Evolutionary conservation across 352 stramenopile genomes (phyloP), one percentile per base, ranked within the genome.

Genomic region (Globisporangium canariense): DNA sequence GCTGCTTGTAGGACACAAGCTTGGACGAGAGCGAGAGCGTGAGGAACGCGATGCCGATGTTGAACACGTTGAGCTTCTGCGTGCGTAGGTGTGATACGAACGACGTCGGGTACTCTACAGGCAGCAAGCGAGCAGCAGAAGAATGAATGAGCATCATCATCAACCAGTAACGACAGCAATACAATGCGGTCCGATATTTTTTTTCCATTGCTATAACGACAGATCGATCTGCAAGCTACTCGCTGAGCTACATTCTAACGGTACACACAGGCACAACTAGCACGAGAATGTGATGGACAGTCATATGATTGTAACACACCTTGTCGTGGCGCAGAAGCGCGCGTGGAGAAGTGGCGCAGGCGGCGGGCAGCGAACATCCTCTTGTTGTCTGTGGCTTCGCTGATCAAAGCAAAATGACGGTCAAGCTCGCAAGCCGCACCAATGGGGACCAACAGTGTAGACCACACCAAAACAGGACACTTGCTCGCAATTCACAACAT

Each of bases 31-130:
- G 76, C 52, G 86, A 94, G 38, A 94, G 71, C 68, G 86, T 91
- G 60, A 94, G 70, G 70, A 93, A 90, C 6, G 84, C 83, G 13
- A 94, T 68, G 45, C 86, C 84, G 54, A 94, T 89, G 74, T 93
- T 93, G 67, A 93, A 94, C 67, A 90, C 78, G 56, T 92, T 94
- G 53, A 93, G 73, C 66, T 91, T 91, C 68, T 94, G 81, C 22
- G 74, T 91, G 66, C 74, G 74, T 58, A 93, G 60, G 64, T 94
- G 82, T 47, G 80, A 87, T 55, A 93, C 62, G 69, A 94, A 94
- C 51, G 83, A 93, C 64, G 73, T 90, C 36, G 86, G 86, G 73
- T 94, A 94, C 61, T 86, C 83, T 89, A 53, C 41, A 38, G 4
- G 11, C 11, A 9, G 32, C 30, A 34, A 59, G 38, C 60, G 40